phyloP scores from a whole-genome alignment of 495 filamentous ascomycete genomes.

The Aspergillus affinis region DNA sequence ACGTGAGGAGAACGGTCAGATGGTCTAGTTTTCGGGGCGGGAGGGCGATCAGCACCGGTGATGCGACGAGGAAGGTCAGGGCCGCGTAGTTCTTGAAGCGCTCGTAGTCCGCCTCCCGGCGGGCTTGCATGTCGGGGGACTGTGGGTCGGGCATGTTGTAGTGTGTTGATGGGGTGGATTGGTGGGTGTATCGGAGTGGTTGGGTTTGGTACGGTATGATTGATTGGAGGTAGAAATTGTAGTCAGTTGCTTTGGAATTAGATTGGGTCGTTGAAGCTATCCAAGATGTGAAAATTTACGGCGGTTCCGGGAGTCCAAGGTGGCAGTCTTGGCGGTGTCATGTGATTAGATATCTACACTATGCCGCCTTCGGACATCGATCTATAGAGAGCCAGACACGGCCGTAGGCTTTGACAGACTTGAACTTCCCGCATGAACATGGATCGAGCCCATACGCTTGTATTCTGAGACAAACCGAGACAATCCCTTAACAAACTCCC shows the following conservation, averaged over 20 bases:
- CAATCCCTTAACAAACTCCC: no score
- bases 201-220: no score
- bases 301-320: not conserved
- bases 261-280: not conserved
- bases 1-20: constrained; percentile 57
- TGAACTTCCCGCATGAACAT: no score
- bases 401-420: no score
- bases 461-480: no score
- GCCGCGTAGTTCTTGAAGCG: constrained; percentile 60
- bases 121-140: not conserved
- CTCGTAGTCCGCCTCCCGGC: constrained; percentile 46
- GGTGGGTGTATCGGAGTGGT: no score
- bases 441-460: no score
- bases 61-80: constrained; percentile 61
- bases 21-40: constrained; percentile 77
- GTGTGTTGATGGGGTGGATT: not conserved
- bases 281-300: not conserved
- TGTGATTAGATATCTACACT: not conserved
- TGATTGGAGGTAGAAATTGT: not conserved
- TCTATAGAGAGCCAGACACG: not conserved
- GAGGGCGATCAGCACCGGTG: constrained; percentile 68
- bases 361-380: not conserved
- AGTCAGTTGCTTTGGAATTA: not conserved
- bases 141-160: not conserved
- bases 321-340: not conserved